Conservation (phyloP, 169 alveolate species). For the Theileria sp. region DNA sequence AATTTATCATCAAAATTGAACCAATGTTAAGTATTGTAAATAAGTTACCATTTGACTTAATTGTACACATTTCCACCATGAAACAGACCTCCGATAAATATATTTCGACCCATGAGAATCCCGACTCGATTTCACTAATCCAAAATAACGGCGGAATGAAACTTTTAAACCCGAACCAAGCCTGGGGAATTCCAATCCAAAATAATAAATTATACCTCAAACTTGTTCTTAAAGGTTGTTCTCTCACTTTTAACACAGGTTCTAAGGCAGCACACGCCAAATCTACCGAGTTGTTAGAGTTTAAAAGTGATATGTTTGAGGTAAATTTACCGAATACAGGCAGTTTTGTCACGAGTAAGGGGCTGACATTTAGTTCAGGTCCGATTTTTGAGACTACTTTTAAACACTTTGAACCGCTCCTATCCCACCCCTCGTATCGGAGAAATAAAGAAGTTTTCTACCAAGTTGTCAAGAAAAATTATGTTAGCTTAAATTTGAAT, state of each 20-base stretch:
- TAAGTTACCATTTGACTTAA: slow-evolving; percentile 52
- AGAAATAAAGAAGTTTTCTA: slow-evolving; percentile 15
- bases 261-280: not conserved
- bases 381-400: slow-evolving; percentile 9
- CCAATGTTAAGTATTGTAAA: slow-evolving; percentile 49
- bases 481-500: slow-evolving; percentile 32
- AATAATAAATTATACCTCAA: slow-evolving; percentile 46
- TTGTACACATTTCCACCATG: not conserved
- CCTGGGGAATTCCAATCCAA: slow-evolving; percentile 48
- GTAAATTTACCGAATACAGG: slow-evolving; percentile 26
- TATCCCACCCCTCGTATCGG: not conserved
- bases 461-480: slow-evolving; percentile 35
- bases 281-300: not conserved
- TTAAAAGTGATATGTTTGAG: slow-evolving; percentile 7
- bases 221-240: slow-evolving; percentile 30
- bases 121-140: not conserved
- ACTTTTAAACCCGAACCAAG: slow-evolving; percentile 32
- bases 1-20: slow-evolving; percentile 35
- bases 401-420: slow-evolving; percentile 4
- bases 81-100: not conserved
- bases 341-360: not conserved
- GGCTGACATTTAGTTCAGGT: not conserved
- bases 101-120: not conserved
- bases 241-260: not conserved
- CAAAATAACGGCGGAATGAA: slow-evolving; percentile 5